phyloP scores from a whole-genome alignment of 2,329 filamentous ascomycete genomes.

The Thelonectria olida region DNA sequence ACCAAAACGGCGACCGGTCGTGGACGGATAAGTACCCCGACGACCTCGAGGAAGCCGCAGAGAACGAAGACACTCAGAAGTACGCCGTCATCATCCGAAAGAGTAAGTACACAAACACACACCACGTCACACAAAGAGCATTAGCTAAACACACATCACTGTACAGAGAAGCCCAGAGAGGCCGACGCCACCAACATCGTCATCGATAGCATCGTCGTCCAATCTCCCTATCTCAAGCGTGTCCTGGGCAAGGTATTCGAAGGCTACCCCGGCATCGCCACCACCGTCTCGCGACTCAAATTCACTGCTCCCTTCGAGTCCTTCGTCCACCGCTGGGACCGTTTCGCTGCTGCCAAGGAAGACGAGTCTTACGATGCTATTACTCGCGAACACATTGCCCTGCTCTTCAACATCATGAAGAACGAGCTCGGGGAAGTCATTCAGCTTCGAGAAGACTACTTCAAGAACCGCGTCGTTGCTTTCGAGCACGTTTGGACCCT shows the following conservation, averaged over 20 bases:
- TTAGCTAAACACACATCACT: constrained; percentile 3
- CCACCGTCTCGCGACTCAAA: constrained; percentile 66
- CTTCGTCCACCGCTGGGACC: constrained; percentile 72
- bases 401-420: constrained; percentile 58
- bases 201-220: constrained; percentile 70
- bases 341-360: constrained; percentile 53
- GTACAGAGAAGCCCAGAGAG: constrained; percentile 54
- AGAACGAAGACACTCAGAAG: constrained; percentile 69
- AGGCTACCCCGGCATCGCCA: constrained; percentile 68
- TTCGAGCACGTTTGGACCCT: constrained; percentile 64
- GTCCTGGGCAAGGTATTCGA: constrained; percentile 63
- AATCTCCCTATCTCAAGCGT: constrained; percentile 68
- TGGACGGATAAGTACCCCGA: constrained; percentile 66
- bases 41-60: constrained; percentile 63
- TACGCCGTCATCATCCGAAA: constrained; percentile 70
- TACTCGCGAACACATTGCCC: constrained; percentile 56
- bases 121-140: too few relatives aligned
- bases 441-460: constrained; percentile 59
- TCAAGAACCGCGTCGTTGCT: constrained; percentile 62
- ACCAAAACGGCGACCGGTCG: constrained; percentile 58
- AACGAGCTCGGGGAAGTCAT: constrained; percentile 62
- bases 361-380: constrained; percentile 50
- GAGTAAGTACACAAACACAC: constrained; percentile 33
- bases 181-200: constrained; percentile 67
- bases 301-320: constrained; percentile 69